Conservation (phyloP, 345 rosid species). For the Streptanthus diversifolius region DNA sequence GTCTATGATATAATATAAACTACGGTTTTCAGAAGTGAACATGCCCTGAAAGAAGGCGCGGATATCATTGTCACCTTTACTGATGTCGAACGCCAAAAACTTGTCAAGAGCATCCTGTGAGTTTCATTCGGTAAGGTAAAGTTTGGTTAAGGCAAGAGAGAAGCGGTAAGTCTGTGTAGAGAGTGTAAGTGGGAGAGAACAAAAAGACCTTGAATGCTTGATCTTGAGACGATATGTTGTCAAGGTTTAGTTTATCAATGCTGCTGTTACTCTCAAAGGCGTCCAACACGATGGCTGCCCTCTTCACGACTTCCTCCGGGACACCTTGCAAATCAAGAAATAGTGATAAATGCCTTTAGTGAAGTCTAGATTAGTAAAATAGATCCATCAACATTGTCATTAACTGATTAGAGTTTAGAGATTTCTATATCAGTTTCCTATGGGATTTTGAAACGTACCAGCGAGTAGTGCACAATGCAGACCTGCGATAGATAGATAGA, state of each 20-base stretch:
- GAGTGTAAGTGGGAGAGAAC: neutral
- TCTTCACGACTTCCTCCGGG: conserved; percentile 71
- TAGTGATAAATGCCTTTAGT: neutral
- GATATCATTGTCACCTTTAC: conserved; percentile 47
- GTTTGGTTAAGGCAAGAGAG: neutral
- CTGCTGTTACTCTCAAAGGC: conserved; percentile 44
- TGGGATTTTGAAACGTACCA: conserved; percentile 39
- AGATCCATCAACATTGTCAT: neutral
- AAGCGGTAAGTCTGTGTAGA: neutral
- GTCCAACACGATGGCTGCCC: conserved; percentile 68
- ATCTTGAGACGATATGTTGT: conserved; percentile 59
- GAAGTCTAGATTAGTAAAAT: neutral
- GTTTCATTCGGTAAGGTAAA: conserved; percentile 4
- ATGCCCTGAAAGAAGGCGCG: conserved; percentile 55
- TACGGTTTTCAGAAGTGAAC: conserved; percentile 35
- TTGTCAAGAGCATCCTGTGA: conserved; percentile 63
- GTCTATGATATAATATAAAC: neutral
- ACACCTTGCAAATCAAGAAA: conserved; percentile 48
- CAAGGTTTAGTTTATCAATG: conserved; percentile 51
- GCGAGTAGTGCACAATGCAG: conserved; percentile 86
- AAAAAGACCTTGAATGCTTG: conserved; percentile 56
- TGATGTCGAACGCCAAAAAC: conserved; percentile 57
- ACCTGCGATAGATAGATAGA: conserved; percentile 48
- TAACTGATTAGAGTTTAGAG: neutral
- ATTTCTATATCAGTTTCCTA: neutral